Base-by-base conservation (phyloP, 352 stramenopile species). In the Pelagophyceae sp. region DNA sequence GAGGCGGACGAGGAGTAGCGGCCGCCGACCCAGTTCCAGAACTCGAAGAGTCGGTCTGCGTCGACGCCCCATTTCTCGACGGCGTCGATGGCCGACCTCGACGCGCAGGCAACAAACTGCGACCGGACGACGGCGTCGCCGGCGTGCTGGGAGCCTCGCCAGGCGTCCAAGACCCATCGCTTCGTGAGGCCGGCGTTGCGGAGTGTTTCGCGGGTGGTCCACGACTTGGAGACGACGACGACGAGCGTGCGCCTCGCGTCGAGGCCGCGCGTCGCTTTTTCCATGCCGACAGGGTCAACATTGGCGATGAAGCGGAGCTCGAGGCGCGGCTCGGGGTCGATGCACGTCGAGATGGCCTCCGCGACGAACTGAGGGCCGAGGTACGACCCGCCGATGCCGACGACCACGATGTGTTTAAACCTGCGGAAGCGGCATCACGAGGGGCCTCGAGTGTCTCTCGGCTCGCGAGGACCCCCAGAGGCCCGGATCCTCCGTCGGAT, bases 181-280 rank as follows among this genome's bases (percentile, higher is more conserved):
- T 94, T 88, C 82, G 98, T 91, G 29, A 94, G 98, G 63, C 93
- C 87, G n/a, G 96, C 96, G 83, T 99, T 99, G 69, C 98, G 87
- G 94, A 99, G 98, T n/a, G 96, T 99, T 87, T 99, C 96, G 1
- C 94, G 94, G 1, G 96, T 99, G 5, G 94, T 98, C 83, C 98
- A 99, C 0, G 95, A 99, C 88, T 99, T 99, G 64, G 92, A 98
- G n/a, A 98, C 95, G 77, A 99, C 92, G 35, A 99, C 90, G 64
- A 99, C 93, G 5, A 99, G 83, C 0, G 95, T 99, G 35, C 19
- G 17, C 35, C 5, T 38, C 67, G 67, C 35, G 67, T 58, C 67
- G 38, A 74, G 2, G 35, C 35, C 67, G 15, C 64, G 64, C 64
- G 20, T 50, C 64, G 11, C 83, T 96, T 95, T 38, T n/a, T 5